Evolutionary conservation across 768 basidiomycete species (phyloP).

Genomic region (Leccinum variicolor): DNA sequence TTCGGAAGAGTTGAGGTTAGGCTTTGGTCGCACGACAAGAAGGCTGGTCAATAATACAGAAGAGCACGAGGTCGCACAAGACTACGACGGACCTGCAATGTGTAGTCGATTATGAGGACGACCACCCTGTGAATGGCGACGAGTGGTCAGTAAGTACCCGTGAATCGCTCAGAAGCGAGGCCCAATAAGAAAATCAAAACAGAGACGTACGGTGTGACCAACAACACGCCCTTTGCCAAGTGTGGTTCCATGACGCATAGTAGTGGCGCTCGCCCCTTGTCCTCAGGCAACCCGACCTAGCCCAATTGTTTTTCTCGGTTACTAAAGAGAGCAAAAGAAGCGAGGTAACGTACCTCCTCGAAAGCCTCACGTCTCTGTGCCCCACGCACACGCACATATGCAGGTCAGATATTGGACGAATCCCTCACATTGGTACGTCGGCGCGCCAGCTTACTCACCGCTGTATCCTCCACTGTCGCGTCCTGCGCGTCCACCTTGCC

Average conservation of each 20-base stretch:
- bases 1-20: conserved; percentile 75
- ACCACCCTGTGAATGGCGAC: conserved; percentile 55
- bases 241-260: conserved; percentile 81
- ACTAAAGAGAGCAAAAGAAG: background rate
- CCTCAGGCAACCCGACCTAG: conserved; percentile 80
- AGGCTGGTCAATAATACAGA: background rate
- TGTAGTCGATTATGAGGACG: conserved; percentile 78
- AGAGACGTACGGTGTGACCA: conserved; percentile 81
- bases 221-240: conserved; percentile 61
- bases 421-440: background rate
- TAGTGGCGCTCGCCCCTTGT: conserved; percentile 65
- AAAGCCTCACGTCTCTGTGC: conserved; percentile 79
- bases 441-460: conserved; percentile 41
- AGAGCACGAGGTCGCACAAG: background rate
- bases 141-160: background rate
- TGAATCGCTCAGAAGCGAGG: background rate
- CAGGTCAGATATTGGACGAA: background rate
- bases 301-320: background rate
- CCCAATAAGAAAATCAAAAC: background rate
- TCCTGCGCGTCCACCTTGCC: conserved; percentile 76
- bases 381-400: background rate
- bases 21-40: conserved; percentile 39
- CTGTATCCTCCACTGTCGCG: conserved; percentile 70
- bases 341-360: conserved; percentile 63
- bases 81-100: conserved; percentile 51